phyloP scores from a whole-genome alignment of 2,329 filamentous ascomycete genomes.

The Sporothrix dimorphospora region DNA sequence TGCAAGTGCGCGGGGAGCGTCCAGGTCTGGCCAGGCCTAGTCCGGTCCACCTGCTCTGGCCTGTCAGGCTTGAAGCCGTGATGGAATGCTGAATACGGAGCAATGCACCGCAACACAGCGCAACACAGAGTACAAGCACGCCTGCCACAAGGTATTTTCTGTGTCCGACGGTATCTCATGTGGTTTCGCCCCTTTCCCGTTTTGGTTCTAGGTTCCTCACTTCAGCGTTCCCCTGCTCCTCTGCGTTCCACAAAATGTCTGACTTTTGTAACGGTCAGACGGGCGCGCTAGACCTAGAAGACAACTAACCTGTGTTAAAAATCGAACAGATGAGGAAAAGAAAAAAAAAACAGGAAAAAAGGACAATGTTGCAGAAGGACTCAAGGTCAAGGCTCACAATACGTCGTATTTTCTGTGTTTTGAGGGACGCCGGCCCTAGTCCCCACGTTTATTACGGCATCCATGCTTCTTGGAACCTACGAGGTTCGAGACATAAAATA shows the following conservation, averaged over 20 bases:
- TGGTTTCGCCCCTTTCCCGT: neutral
- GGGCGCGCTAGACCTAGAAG: constrained; percentile 11
- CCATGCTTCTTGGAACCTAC: neutral
- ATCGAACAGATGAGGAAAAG: neutral
- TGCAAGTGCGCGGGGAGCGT: neutral
- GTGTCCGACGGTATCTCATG: neutral
- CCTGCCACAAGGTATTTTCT: neutral
- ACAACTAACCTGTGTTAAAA: neutral
- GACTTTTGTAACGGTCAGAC: constrained; percentile 20
- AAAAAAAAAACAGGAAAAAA: neutral
- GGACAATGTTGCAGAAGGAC: neutral
- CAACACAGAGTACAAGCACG: too few relatives aligned
- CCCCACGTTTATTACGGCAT: constrained; percentile 3
- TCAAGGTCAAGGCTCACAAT: neutral
- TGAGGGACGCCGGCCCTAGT: neutral
- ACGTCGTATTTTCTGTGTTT: constrained; percentile 9
- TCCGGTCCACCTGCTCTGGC: neutral
- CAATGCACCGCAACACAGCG: too few relatives aligned
- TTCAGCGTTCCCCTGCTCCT: neutral
- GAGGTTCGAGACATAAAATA: neutral
- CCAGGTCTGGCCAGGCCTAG: neutral
- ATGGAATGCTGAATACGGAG: neutral
- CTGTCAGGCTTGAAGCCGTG: neutral
- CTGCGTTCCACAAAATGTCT: constrained; percentile 4
- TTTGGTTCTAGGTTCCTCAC: neutral